Percentiles rank a stretch among this genome's conserved stretches.
Evolutionary conservation across 2,329 filamentous ascomycete species (phyloP).

Genomic region (Podosphaera fusca): DNA sequence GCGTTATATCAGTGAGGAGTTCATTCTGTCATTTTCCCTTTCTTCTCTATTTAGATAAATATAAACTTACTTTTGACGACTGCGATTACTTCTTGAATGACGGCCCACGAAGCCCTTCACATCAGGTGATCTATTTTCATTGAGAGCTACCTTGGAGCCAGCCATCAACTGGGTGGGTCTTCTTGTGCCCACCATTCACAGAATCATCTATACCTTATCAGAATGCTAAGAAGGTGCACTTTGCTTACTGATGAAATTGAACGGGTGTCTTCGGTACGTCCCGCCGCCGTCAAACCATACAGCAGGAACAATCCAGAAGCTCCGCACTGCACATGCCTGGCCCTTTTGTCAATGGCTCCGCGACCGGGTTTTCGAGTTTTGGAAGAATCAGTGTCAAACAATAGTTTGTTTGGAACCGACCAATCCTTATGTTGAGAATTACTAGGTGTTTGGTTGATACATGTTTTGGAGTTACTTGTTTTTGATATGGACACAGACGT

Average conservation of each 20-base stretch:
- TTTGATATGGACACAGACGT: too few relatives aligned
- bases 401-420: too few relatives aligned
- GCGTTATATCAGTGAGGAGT: too few relatives aligned
- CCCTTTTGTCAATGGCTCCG: not conserved
- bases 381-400: constrained; percentile 1
- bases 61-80: too few relatives aligned
- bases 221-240: not conserved
- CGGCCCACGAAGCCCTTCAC: too few relatives aligned
- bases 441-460: too few relatives aligned
- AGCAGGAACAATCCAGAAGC: not conserved
- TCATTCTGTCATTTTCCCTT: too few relatives aligned
- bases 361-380: not conserved
- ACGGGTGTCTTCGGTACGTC: not conserved
- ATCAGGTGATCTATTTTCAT: not conserved
- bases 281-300: not conserved
- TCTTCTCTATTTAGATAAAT: too few relatives aligned
- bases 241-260: not conserved
- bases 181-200: not conserved
- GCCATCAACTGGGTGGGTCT: not conserved
- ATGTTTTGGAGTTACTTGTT: too few relatives aligned
- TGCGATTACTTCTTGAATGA: too few relatives aligned
- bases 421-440: too few relatives aligned
- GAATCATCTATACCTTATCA: not conserved
- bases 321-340: not conserved
- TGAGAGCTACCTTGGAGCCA: not conserved